These are phyloP conservation scores for carrot (Daucus carota) DNA, from an alignment of 129 eudicot genomes.

Conservation along the genomic window DNA sequence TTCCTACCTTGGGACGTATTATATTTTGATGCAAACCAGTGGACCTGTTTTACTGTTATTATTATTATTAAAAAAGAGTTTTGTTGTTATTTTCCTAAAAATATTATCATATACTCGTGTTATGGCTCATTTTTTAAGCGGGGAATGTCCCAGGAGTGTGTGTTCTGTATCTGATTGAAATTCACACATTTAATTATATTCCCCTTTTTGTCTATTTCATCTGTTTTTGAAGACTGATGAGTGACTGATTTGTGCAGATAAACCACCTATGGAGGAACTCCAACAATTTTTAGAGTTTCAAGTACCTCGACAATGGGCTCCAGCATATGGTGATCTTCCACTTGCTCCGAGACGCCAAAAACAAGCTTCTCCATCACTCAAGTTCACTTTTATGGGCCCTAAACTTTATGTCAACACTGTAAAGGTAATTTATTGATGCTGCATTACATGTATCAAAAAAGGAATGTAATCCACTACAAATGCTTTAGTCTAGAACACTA, in stretches of 20 bases:
- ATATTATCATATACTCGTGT: neutral
- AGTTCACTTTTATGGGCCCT: constrained; percentile 83
- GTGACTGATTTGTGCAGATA: constrained; percentile 42
- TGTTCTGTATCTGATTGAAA: neutral
- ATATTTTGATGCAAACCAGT: neutral
- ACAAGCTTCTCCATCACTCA: constrained; percentile 69
- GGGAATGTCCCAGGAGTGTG: neutral
- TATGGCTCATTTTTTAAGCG: neutral
- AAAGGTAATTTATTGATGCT: constrained; percentile 43
- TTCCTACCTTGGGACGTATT: neutral
- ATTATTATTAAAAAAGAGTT: neutral
- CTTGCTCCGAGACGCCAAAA: constrained; percentile 73
- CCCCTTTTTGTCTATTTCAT: neutral
- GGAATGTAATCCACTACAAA: neutral
- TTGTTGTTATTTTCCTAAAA: neutral
- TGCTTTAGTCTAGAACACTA: neutral
- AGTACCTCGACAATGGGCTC: constrained; percentile 97
- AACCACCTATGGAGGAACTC: constrained; percentile 92
- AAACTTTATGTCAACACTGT: constrained; percentile 72
- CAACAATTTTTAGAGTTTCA: constrained; percentile 87
- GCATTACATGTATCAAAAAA: neutral
- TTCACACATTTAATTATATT: neutral
- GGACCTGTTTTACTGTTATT: neutral
- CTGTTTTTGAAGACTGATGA: neutral
- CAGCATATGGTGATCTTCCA: constrained; percentile 86